Evolutionary conservation across 495 filamentous ascomycete species (phyloP).

Genomic region (Elaphomyces granulatus): DNA sequence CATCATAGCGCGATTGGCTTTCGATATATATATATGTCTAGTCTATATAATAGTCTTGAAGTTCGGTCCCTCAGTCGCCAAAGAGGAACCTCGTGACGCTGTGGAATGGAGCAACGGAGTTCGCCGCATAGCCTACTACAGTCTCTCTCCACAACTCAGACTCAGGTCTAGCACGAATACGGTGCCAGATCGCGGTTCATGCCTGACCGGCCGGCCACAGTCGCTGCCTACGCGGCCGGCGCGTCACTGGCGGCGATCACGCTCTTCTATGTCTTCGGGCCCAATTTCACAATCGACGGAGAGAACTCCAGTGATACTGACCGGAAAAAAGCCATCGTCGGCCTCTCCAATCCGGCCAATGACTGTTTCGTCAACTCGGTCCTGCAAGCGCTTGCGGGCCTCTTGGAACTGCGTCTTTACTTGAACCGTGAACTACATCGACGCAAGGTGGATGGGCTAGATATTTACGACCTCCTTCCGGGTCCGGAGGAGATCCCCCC

Average conservation of each 20-base stretch:
- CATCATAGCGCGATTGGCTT: no score
- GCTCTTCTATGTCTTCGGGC: constrained; percentile 90
- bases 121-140: no score
- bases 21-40: no score
- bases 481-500: constrained; percentile 28
- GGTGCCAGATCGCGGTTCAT: constrained; percentile 43
- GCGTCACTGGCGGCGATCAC: constrained; percentile 94
- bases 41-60: no score
- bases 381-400: constrained; percentile 83
- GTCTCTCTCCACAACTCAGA: no score
- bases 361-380: constrained; percentile 99
- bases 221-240: constrained; percentile 86
- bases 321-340: constrained; percentile 80
- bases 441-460: constrained; percentile 57
- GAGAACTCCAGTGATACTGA: constrained; percentile 46
- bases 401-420: constrained; percentile 82
- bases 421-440: constrained; percentile 79
- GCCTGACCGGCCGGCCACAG: constrained; percentile 76
- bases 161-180: no score
- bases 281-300: constrained; percentile 84
- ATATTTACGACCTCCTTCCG: constrained; percentile 48
- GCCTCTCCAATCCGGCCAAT: constrained; percentile 81
- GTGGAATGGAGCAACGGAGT: no score
- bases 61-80: no score
- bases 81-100: no score